phyloP scores from a whole-genome alignment of 805 yeast species.

The Metschnikowia peoriensis region DNA sequence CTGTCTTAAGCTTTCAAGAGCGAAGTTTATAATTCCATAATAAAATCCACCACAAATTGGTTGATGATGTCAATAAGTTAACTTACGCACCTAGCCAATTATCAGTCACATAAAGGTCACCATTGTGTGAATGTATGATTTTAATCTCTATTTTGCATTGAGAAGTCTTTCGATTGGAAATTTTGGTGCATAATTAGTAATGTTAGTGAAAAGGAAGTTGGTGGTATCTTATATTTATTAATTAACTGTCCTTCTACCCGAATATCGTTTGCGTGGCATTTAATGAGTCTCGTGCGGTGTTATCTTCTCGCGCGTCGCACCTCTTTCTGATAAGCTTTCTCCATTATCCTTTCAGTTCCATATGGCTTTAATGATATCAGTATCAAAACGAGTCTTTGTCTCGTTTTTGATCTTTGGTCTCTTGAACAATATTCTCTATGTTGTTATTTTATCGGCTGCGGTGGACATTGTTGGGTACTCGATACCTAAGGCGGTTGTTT shows the following conservation, averaged over 20 bases:
- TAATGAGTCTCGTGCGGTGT: background rate
- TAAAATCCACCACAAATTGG: too few relatives aligned
- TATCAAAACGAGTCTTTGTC: constrained; percentile 36
- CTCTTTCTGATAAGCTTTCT: background rate
- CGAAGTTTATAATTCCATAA: too few relatives aligned
- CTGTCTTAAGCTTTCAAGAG: too few relatives aligned
- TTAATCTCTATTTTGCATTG: too few relatives aligned
- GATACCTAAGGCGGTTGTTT: constrained; percentile 81
- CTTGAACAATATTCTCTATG: constrained; percentile 84
- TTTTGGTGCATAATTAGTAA: background rate
- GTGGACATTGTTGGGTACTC: constrained; percentile 82
- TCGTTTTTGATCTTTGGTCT: constrained; percentile 84
- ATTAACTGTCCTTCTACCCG: background rate
- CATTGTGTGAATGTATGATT: too few relatives aligned
- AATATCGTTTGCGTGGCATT: background rate
- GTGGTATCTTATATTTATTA: background rate
- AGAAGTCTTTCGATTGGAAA: too few relatives aligned
- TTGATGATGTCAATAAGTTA: too few relatives aligned
- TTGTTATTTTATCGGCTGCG: constrained; percentile 89
- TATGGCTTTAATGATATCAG: background rate
- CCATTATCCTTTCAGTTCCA: background rate
- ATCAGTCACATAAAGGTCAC: too few relatives aligned
- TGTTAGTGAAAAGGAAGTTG: background rate
- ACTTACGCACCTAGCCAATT: too few relatives aligned
- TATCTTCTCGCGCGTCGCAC: background rate